phyloP scores from a whole-genome alignment of 768 basidiomycete genomes.

The Kwoniella shandongensis region DNA sequence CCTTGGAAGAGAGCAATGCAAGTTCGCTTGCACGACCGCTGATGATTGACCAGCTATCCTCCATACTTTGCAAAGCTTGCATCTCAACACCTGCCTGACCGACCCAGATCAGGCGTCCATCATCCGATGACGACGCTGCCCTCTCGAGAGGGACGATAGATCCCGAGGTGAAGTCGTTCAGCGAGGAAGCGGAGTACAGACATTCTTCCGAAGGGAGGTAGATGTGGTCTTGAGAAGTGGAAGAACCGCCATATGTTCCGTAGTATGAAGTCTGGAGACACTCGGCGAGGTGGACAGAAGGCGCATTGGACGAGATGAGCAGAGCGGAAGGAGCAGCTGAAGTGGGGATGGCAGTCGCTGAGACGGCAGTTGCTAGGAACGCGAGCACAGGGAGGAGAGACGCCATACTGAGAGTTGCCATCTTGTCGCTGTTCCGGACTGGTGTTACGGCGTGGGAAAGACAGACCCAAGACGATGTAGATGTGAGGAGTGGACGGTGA shows the following conservation, averaged over 20 bases:
- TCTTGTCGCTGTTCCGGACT: too few relatives aligned
- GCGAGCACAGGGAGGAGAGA: conserved; percentile 10
- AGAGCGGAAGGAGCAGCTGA: neutral
- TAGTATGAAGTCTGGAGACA: conserved; percentile 23
- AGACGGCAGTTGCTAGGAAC: neutral
- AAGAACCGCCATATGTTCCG: conserved; percentile 21
- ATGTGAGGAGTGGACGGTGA: too few relatives aligned
- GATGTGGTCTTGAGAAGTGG: conserved; percentile 23
- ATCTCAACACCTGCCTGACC: conserved; percentile 54
- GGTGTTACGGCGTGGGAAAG: too few relatives aligned
- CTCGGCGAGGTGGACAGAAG: conserved; percentile 2
- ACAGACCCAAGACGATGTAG: too few relatives aligned
- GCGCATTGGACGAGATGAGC: conserved; percentile 10
- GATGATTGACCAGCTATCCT: conserved; percentile 15
- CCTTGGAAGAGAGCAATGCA: neutral
- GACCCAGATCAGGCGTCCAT: conserved; percentile 48
- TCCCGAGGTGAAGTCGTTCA: conserved; percentile 28
- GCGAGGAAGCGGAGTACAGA: conserved; percentile 7
- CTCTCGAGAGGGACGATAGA: conserved; percentile 18
- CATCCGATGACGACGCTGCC: conserved; percentile 3
- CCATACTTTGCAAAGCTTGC: conserved; percentile 1
- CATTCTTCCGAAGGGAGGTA: conserved; percentile 29
- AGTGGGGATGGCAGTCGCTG: neutral
- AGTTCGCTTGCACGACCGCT: conserved; percentile 2
- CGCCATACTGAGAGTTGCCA: neutral